phyloP scores from a whole-genome alignment of 1,284 basidiomycete genomes.

The Cutaneotrichosporon curvatum region DNA sequence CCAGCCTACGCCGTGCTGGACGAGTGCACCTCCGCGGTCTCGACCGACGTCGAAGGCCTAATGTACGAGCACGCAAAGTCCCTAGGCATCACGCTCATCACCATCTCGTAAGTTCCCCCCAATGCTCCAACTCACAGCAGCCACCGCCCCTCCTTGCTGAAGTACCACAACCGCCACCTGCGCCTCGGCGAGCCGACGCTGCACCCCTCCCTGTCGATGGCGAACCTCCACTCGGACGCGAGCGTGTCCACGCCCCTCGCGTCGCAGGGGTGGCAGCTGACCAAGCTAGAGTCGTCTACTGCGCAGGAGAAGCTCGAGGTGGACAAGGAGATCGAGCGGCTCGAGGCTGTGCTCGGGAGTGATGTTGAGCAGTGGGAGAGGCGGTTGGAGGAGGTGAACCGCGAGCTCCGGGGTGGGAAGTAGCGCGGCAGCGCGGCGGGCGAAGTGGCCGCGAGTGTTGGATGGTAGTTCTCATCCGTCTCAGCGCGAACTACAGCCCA shows the following conservation, averaged over 20 bases:
- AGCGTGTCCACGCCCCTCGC: conserved; percentile 28
- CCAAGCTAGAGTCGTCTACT: conserved; percentile 27
- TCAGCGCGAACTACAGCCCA: too few species aligned
- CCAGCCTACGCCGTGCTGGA: conserved; percentile 47
- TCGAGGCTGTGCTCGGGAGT: conserved; percentile 35
- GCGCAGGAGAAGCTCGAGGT: conserved; percentile 39
- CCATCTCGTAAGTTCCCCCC: conserved; percentile 57
- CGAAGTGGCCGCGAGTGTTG: too few species aligned
- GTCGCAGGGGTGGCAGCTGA: conserved; percentile 40
- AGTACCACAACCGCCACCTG: conserved; percentile 52
- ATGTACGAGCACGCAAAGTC: conserved; percentile 94
- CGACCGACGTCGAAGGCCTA: conserved; percentile 87
- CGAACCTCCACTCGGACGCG: conserved; percentile 27
- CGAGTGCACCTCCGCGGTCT: conserved; percentile 94
- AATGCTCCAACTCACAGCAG: conserved; percentile 19
- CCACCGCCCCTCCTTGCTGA: conserved; percentile 50
- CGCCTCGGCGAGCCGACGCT: conserved; percentile 37
- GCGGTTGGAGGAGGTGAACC: conserved; percentile 59
- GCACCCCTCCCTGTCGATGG: conserved; percentile 14
- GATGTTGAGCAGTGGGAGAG: conserved; percentile 64
- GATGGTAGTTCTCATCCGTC: too few species aligned
- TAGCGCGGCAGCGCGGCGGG: not conserved
- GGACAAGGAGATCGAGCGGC: conserved; percentile 48
- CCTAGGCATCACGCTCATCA: conserved; percentile 87
- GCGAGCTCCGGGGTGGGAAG: conserved; percentile 30